Evolutionary conservation across 257 asterid genomes (phyloP), one percentile per base, ranked within the genome.

Genomic region (Solanum ossicruentum): DNA sequence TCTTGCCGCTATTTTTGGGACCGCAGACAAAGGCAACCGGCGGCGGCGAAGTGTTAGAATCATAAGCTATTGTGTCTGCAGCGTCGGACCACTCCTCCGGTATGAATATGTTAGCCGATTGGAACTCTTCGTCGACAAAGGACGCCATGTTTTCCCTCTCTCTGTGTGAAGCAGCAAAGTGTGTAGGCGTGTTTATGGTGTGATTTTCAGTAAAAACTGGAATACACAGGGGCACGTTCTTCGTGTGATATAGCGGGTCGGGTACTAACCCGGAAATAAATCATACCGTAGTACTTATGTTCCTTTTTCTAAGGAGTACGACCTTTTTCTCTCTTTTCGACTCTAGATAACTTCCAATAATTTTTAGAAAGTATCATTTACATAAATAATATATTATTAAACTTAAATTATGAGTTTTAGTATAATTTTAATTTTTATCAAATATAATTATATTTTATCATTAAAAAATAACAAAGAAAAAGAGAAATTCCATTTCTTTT

Each of bases 1-100:
- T 91, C 89, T 94, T 96, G 89, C 98, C 99, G 86, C 95, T 89
- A 82, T 94, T 96, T 86, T 95, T 96, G 69, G 98, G 96, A 67
- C 99, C 98, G 83, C 99, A 96, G 12, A 93, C 90, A 23, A 93
- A 85, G n/a, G 92, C 86, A 63, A 92, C 87, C 3, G 96, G 95
- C 55, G 87, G 89, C 41, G 84, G 79, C 28, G 67, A 86, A 71
- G 88, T 83, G 84, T 66, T 83, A 17, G 97, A 90, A 23, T 87
- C 85, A 55, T 45, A 45, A 54, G 95, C 89, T 70, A 93, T 87
- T 80, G 91, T 78, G 41, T 91, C 91, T 8, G 98, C 94, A 8
- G 97, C 97, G 51, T 84, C 67, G 45, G 90, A 85, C 98, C 99
- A 95, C 86, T 93, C 97, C 2, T 89, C 89, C 12, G 98, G 94